Base-by-base conservation (phyloP, 176 grass and related monocot species). In the Tillandsia fasciculata region DNA sequence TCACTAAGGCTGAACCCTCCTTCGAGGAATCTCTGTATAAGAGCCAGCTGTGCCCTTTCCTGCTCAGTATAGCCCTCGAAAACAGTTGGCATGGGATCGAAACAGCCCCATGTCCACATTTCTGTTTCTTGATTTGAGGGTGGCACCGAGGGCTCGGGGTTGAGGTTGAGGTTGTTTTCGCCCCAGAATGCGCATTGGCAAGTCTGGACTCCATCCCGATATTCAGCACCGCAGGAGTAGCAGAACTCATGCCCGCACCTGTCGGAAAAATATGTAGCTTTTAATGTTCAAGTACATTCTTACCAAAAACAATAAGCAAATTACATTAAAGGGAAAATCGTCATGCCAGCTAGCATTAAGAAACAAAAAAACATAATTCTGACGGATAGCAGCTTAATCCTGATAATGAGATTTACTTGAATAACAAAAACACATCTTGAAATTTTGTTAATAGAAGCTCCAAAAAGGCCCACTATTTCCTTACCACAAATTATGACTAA, bases 231-330 rank as follows among this genome's bases (percentile, higher is more conserved):
- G 53, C 95, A 99, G 20, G 80, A 86, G 78, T 90, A 99, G 79
- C 95, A 99, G 72, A 99, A 99, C 82, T 99, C 95, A 10, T 99
- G 90, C 11, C 90, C 95, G 17, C 95, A 99, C 90, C 95, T 99
- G 82, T 47, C 72, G 3, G 80, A 83, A 66, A 51, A 10, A 63
- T 22, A 70, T 47, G 9, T 29, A 5, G 26, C 4, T 24, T 71
- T 79, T 61, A 9, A 61, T 23, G 56, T 20, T 18, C 22, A 2
- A 22, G 56, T 23, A 61, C 56, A 61, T 61, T 9, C 7, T 42
- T 61, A n/a, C 8, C 18, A 61, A 61, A 2, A 61, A 61, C 9
- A 20, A 59, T 59, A 22, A 10, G 8, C 1, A 18, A 15, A 61
- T 18, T 61, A 61, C 10, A 20, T 61, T 61, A 10, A 15, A 61